phyloP scores from a whole-genome alignment of 139 green algal species.

The Zygnema cylindricum region DNA sequence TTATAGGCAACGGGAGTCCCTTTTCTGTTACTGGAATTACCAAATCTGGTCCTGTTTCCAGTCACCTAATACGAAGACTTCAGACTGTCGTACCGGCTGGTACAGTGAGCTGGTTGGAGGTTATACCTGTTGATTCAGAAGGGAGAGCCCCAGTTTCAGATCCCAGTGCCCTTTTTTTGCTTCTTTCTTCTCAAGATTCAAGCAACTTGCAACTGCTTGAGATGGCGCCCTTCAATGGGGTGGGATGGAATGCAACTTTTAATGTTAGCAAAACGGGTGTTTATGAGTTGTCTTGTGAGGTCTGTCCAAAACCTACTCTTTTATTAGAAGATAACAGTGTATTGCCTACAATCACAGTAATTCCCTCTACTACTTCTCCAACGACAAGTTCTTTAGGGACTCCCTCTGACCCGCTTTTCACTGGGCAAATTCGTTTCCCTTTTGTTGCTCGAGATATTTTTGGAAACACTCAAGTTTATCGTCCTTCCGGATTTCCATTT shows the following conservation, averaged over 20 bases:
- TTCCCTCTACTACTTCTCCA: background rate
- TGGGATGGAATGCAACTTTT: background rate
- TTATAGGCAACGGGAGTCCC: background rate
- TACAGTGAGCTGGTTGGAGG: background rate
- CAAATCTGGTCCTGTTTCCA: background rate
- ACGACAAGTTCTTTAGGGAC: background rate
- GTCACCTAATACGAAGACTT: background rate
- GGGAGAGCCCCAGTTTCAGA: background rate
- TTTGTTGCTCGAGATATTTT: constrained; percentile 6
- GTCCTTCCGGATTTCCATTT: background rate
- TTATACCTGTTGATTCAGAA: background rate
- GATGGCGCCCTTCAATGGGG: background rate
- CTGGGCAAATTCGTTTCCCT: background rate
- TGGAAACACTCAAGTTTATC: background rate
- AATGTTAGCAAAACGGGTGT: background rate
- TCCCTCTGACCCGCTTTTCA: background rate
- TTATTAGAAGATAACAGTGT: background rate
- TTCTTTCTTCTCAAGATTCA: background rate
- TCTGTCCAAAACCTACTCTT: background rate
- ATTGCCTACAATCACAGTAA: background rate
- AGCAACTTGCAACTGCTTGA: background rate
- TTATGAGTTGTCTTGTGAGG: background rate
- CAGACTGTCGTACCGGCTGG: background rate
- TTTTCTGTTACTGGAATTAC: background rate
- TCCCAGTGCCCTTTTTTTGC: background rate